phyloP scores from a whole-genome alignment of 2,329 filamentous ascomycete genomes.

The Cryphonectria carpinicola region DNA sequence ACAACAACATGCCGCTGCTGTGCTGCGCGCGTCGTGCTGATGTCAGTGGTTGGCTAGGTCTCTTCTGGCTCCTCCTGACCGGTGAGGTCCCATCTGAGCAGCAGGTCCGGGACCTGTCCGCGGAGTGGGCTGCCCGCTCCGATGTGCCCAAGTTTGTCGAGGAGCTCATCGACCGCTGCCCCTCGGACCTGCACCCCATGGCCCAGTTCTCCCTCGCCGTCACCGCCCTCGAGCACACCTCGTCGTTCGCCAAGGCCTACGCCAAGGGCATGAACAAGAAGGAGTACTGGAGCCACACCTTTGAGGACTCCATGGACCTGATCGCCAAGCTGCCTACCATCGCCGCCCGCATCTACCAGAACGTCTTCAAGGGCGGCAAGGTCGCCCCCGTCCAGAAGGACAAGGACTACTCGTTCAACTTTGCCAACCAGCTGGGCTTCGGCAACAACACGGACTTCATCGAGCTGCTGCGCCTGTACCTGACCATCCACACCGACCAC shows the following conservation, averaged over 20 bases:
- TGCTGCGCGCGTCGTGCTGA: background rate
- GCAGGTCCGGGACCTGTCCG: constrained; percentile 97
- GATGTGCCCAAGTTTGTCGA: constrained; percentile 97
- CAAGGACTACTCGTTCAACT: constrained; percentile 99
- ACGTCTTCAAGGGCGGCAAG: constrained; percentile 99
- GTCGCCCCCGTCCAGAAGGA: constrained; percentile 94
- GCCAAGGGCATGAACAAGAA: constrained; percentile 99
- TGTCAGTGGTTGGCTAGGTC: constrained; percentile 56
- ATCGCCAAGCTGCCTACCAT: constrained; percentile 99
- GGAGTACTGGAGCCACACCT: constrained; percentile 99
- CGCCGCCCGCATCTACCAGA: constrained; percentile 98
- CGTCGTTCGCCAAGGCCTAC: constrained; percentile 96
- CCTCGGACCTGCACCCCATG: constrained; percentile 98
- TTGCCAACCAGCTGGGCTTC: constrained; percentile 99
- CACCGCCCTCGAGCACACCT: constrained; percentile 97
- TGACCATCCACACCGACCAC: constrained; percentile 99
- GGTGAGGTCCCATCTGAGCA: constrained; percentile 97
- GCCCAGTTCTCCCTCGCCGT: constrained; percentile 98
- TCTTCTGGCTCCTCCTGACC: constrained; percentile 99
- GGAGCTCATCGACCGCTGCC: constrained; percentile 99
- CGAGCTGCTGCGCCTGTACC: constrained; percentile 97
- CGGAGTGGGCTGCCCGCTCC: constrained; percentile 97
- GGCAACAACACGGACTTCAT: constrained; percentile 94
- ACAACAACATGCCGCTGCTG: background rate
- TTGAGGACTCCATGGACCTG: constrained; percentile 99